Percentiles rank a stretch among this genome's conserved stretches.
phyloP scores from a whole-genome alignment of 208 protist species.

The Phytomonas sp. region DNA sequence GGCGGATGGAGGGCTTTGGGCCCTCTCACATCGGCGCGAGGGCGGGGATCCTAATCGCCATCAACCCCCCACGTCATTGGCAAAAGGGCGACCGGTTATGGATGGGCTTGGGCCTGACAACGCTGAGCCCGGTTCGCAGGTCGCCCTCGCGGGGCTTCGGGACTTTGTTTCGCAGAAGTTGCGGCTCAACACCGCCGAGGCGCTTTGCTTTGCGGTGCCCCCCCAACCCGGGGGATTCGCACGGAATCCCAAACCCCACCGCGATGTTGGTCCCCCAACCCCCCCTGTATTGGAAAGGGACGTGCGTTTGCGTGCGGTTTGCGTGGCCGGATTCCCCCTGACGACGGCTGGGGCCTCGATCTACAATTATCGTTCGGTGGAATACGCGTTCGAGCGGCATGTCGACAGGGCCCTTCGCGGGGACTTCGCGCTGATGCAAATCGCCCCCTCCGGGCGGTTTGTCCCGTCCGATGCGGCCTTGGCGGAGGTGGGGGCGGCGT shows the following conservation, averaged over 20 bases:
- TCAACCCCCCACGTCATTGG: not conserved
- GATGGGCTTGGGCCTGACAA: not conserved
- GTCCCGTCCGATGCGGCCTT: not conserved
- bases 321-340: slow-evolving; percentile 19
- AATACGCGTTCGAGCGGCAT: slow-evolving; percentile 31
- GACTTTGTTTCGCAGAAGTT: not conserved
- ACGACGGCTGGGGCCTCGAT: slow-evolving; percentile 10
- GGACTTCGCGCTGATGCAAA: not conserved
- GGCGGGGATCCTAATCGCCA: not conserved
- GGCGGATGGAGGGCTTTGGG: not conserved
- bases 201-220: not conserved
- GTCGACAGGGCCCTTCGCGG: not conserved
- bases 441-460: not conserved
- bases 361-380: slow-evolving; percentile 36
- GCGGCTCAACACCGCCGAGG: not conserved
- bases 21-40: not conserved
- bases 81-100: not conserved
- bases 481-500: no score
- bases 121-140: not conserved
- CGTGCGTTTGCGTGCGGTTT: slow-evolving; percentile 1
- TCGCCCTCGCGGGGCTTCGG: not conserved
- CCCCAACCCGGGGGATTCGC: not conserved
- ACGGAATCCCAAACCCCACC: not conserved
- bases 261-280: not conserved
- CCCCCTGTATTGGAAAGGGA: not conserved